Evolutionary conservation across 305 asterid genomes (phyloP).

Genomic region (Coffea humblotiana): DNA sequence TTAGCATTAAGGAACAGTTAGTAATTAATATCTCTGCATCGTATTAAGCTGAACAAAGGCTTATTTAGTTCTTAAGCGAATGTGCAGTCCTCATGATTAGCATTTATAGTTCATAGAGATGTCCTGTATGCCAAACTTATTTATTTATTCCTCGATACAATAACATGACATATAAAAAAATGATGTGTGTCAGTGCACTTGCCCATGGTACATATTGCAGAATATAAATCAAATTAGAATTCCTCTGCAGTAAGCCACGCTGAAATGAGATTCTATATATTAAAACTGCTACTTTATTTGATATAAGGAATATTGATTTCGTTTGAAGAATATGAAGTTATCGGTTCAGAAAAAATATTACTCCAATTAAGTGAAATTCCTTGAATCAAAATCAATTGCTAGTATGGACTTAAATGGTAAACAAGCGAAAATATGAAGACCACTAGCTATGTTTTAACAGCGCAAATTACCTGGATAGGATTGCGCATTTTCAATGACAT

Average conservation of each 20-base stretch:
- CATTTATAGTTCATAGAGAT: neutral
- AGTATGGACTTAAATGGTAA: no score
- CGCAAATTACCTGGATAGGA: conserved; percentile 9
- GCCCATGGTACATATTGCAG: neutral
- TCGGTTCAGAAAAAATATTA: no score
- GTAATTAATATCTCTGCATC: neutral
- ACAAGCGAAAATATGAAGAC: neutral
- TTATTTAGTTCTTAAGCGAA: no score
- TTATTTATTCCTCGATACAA: no score
- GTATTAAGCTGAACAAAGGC: neutral
- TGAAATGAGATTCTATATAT: neutral
- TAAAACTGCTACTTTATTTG: neutral
- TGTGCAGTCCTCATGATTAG: neutral
- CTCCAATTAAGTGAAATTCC: no score
- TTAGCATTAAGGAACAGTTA: neutral
- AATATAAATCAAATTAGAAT: neutral
- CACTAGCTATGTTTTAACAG: neutral
- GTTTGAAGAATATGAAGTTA: neutral
- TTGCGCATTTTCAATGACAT: conserved; percentile 8
- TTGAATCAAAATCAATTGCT: neutral
- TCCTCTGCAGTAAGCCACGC: neutral
- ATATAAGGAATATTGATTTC: neutral
- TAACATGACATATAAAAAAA: neutral
- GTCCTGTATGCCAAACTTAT: neutral
- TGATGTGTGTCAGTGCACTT: neutral